phyloP scores from a whole-genome alignment of 257 asterid genomes.

The Penstemon newberryi region DNA sequence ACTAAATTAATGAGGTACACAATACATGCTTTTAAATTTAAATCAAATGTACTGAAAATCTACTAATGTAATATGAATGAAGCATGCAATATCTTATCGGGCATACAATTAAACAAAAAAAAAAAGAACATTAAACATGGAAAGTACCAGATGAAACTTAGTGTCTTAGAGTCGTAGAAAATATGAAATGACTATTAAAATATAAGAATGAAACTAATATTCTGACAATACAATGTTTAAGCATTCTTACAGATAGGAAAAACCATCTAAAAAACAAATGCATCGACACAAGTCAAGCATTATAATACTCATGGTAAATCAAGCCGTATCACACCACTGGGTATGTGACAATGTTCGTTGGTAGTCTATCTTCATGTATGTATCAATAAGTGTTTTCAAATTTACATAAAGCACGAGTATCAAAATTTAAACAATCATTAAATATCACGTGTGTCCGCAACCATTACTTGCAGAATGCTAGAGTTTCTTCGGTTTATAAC shows the following conservation, averaged over 20 bases:
- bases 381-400: background rate
- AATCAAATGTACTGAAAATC: background rate
- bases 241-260: too few relatives aligned
- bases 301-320: background rate
- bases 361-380: constrained; percentile 11
- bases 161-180: constrained; percentile 5
- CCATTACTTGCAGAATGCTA: background rate
- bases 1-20: background rate
- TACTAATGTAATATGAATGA: background rate
- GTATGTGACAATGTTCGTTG: background rate
- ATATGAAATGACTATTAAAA: background rate
- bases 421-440: background rate
- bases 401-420: background rate
- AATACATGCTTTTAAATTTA: background rate
- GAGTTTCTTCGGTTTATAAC: background rate
- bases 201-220: background rate
- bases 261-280: constrained; percentile 5
- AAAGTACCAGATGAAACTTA: background rate
- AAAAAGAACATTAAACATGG: background rate
- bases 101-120: background rate
- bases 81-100: background rate
- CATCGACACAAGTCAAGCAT: constrained; percentile 10
- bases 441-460: background rate
- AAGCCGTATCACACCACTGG: background rate
- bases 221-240: background rate